Percentiles rank a stretch among this genome's conserved stretches.
phyloP scores from a whole-genome alignment of 257 asterid species.

The Misopates orontium region DNA sequence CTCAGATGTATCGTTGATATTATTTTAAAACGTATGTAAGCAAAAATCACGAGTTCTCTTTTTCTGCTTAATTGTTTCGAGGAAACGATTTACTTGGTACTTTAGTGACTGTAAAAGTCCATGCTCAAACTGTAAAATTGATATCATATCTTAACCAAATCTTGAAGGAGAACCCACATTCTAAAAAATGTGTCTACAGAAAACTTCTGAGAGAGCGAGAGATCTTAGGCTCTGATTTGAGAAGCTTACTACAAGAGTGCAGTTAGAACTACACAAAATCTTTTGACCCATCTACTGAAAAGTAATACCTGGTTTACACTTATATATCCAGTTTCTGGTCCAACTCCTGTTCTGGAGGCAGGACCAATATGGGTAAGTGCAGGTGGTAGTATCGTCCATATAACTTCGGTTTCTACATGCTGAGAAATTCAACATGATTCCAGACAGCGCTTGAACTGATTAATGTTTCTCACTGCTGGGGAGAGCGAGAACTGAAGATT shows the following conservation, averaged over 20 bases:
- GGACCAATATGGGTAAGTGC: background rate
- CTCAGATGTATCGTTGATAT: no score
- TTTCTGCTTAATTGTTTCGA: no score
- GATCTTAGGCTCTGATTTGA: background rate
- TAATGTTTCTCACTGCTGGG: background rate
- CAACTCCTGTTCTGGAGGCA: background rate
- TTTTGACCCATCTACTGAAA: background rate
- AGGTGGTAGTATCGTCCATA: background rate
- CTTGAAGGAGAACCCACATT: background rate
- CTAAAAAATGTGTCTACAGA: background rate
- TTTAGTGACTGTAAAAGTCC: no score
- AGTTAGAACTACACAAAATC: background rate
- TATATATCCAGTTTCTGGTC: background rate
- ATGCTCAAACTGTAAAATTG: no score
- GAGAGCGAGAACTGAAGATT: conserved; percentile 1
- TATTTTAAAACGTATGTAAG: no score
- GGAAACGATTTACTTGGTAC: no score
- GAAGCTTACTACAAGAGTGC: background rate
- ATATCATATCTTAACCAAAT: no score
- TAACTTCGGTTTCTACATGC: no score
- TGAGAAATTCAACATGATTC: conserved; percentile 3
- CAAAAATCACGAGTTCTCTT: no score
- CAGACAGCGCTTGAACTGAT: background rate
- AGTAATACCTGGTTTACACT: conserved; percentile 2
- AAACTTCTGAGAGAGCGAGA: no score